Conservation (phyloP, 1,284 basidiomycete species). For the Rhodotorula sp. region DNA sequence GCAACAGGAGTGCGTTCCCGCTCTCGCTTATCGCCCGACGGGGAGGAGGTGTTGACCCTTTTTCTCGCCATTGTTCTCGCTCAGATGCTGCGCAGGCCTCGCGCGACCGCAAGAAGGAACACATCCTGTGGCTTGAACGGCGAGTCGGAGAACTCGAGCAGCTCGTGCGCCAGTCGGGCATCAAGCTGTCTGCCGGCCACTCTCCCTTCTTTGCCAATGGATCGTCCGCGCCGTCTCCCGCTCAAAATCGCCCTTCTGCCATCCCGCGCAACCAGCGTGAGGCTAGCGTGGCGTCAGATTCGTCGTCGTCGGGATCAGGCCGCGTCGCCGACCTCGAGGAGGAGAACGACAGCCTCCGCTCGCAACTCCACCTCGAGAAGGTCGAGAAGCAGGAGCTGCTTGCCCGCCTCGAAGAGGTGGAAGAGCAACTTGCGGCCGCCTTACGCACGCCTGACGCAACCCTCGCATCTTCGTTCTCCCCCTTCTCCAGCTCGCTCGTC, state of each 20-base stretch:
- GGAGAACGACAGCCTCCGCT: constrained; percentile 32
- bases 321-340: constrained; percentile 32
- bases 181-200: background rate
- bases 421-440: constrained; percentile 14
- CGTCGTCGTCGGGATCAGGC: background rate
- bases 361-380: constrained; percentile 32
- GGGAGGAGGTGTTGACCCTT: too few species aligned
- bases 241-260: background rate
- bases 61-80: too few species aligned
- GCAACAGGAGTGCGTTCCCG: constrained; percentile 13
- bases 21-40: too few species aligned
- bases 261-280: constrained; percentile 1
- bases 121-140: constrained; percentile 27
- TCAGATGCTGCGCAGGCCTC: constrained; percentile 40
- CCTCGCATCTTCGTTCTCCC: constrained; percentile 2
- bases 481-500: background rate
- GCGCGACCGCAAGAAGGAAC: constrained; percentile 40
- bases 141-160: constrained; percentile 33
- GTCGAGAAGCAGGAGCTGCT: constrained; percentile 20
- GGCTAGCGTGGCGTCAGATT: background rate
- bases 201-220: background rate
- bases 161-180: constrained; percentile 5
- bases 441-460: background rate
- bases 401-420: constrained; percentile 23
- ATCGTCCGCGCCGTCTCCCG: background rate